These are phyloP conservation scores for Uncinocarpus reesii DNA, from an alignment of 2,329 filamentous ascomycete genomes.

Conservation along the genomic window DNA sequence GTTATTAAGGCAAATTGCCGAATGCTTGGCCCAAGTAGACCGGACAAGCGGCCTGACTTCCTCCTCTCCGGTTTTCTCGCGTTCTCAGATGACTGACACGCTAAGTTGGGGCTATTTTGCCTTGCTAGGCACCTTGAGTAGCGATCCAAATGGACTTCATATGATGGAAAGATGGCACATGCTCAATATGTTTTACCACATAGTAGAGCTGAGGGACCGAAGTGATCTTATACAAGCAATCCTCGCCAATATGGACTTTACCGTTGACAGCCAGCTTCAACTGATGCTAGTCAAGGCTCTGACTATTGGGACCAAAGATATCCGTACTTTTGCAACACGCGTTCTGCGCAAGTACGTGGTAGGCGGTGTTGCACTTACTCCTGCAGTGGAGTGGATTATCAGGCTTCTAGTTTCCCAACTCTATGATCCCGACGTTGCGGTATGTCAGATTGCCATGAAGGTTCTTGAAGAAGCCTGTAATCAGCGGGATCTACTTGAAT, in stretches of 20 bases:
- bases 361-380: conserved; percentile 37
- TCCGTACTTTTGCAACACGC: conserved; percentile 81
- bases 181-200: conserved; percentile 99
- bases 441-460: conserved; percentile 91
- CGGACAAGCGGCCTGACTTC: conserved; percentile 60
- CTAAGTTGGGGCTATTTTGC: conserved; percentile 89
- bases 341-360: conserved; percentile 78
- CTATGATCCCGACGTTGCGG: conserved; percentile 93
- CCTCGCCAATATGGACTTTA: conserved; percentile 86
- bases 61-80: conserved; percentile 78
- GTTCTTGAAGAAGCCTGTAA: conserved; percentile 97
- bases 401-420: conserved; percentile 93
- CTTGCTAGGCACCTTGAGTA: conserved; percentile 77
- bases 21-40: conserved; percentile 91
- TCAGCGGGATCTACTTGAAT: conserved; percentile 79
- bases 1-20: conserved; percentile 80
- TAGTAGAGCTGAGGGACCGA: conserved; percentile 79
- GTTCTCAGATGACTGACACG: conserved; percentile 71
- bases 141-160: conserved; percentile 68
- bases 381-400: conserved; percentile 75
- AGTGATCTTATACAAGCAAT: conserved; percentile 85
- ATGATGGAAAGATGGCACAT: conserved; percentile 96
- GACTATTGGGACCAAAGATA: conserved; percentile 80
- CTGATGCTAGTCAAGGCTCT: conserved; percentile 89
- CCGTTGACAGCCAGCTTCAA: conserved; percentile 73